Evolutionary conservation across 208 protist genomes (phyloP), one percentile per base, ranked within the genome.

Genomic region (Acanthamoeba healyi): DNA sequence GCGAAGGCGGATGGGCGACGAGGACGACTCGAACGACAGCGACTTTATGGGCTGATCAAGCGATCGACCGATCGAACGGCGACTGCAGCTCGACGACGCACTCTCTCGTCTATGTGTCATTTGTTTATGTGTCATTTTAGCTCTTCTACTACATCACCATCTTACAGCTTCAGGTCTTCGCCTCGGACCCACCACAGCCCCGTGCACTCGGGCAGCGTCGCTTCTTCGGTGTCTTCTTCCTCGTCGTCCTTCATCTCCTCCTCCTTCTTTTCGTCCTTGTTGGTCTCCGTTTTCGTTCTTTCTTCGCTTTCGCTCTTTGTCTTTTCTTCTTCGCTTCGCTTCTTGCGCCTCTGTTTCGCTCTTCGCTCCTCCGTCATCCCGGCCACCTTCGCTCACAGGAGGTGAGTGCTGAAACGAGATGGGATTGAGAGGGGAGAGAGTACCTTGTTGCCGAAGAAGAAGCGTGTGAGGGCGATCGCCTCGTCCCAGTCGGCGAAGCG

Each of bases 391-490:
- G 49, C 10, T 15, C 49, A 54, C 49, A 54, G 10, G 49, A 54
- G 49, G 15, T 6, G 49, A 54, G 15, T 6, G 49, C 6, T 19
- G 49, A 15, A 54, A 15, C 10, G 15, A 54, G 49, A 54, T 54
- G 49, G 49, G 49, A 6, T n/a, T n/a, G n/a, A n/a, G n/a, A n/a
- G n/a, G n/a, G n/a, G n/a, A n/a, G n/a, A n/a, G n/a, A n/a, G 49
- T 54, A 15, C 49, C 70, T 79, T 79, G 70, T 79, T 38, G 70
- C 70, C 70, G 32, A 79, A 79, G 70, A 79, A 79, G 70, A 79
- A 79, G 70, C 70, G 70, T 10, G 70, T n/a, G 36, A 79, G 70
- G 36, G 70, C 70, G 34, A 79, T 44, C 6, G 70, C 70, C 6
- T 79, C 70, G 36, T 79, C 70, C 70, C 70, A 79, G 38, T 79